Evolutionary conservation across 1,284 basidiomycete species (phyloP), one percentile per base, ranked within the genome.

Genomic region (Gymnopus androsaceus): DNA sequence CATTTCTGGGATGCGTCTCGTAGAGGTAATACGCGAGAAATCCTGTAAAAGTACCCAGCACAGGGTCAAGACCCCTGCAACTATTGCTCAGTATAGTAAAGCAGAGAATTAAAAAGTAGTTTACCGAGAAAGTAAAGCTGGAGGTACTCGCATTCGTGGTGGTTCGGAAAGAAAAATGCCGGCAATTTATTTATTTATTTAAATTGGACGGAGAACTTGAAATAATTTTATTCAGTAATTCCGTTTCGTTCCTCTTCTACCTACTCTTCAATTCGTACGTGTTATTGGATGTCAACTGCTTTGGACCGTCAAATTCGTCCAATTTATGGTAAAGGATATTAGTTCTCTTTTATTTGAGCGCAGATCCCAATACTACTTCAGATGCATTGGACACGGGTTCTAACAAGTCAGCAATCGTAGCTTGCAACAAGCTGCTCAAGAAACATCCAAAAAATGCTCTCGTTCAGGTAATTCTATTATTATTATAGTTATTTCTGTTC

Each of bases 361-460:
- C 21, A 12, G 14, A 17, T 49, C 48, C 33, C 55, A 64, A 19
- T 61, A 36, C 52, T 47, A 52, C 51, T 59, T 4, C 63, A 94
- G 92, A 93, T 78, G 85, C 91, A 38, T 76, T 94, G 60, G 92
- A 94, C 73, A 87, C 84, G 40, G 84, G 84, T 50, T 90, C 90
- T n/a, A 87, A 87, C 74, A 93, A 93, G 74, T 85, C 87, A 31
- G 91, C 90, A 19, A 80, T 94, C 51, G 82, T 90, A 42, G 77
- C 84, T n/a, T 90, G 88, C 73, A 92, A 91, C 70, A 92, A 93
- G 70, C 69, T 92, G 25, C 78, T 94, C 61, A 94, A 92, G 71
- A 90, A 90, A 71, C 80, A 89, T 60, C 87, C 89, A 17, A 83
- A 80, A 65, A 86, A 84, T 68, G 76, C 81, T 46, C 74, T 91